Evolutionary conservation across 352 stramenopile species (phyloP), one percentile per base, ranked within the genome.

Genomic region (Plasmopara muralis): DNA sequence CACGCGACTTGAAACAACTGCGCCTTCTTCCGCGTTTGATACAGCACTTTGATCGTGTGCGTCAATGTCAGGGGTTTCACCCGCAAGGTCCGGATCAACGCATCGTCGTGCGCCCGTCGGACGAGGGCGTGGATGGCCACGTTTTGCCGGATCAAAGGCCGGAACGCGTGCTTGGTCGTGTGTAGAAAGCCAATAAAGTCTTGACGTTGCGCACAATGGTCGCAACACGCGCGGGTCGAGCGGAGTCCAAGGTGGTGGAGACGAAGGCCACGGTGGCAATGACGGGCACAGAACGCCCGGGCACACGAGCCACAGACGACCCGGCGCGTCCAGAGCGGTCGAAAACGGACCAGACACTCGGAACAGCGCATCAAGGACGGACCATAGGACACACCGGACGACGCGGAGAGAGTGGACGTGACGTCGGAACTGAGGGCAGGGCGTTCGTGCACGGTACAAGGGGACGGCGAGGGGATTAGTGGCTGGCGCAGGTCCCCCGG

Each of bases 11-110:
- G 74, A 57, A 90, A 90, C 30, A 88, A 43, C 30, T 84, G 66
- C 28, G 77, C 75, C 53, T 82, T 87, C 48, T 76, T 74, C 1
- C 73, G 59, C 12, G 77, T 90, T 60, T 88, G 80, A 57, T 88
- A 90, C 53, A 90, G 39, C 44, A 88, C 85, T 64, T 88, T 88
- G 53, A 90, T 73, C 0, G 77, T 87, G 41, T 77, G 76, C 45
- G 83, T 83, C n/a, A 90, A 53, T 33, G 76, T 89, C 79, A 89
- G 87, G 0, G 74, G 70, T 38, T 38, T 77, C 54, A 5, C 33
- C 58, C 43, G 16, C 56, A 25, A 60, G 33, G 34, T 56, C 50
- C 29, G 30, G 53, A 7, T 63, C 61, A 13, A 66, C 62, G 5
- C 41, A 60, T 9, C 66, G 47, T 7, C 43, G 39, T 74, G 65